Base-by-base conservation (phyloP, 2,329 filamentous ascomycete genomes). In the Calonectria pseudoreteaudii region DNA sequence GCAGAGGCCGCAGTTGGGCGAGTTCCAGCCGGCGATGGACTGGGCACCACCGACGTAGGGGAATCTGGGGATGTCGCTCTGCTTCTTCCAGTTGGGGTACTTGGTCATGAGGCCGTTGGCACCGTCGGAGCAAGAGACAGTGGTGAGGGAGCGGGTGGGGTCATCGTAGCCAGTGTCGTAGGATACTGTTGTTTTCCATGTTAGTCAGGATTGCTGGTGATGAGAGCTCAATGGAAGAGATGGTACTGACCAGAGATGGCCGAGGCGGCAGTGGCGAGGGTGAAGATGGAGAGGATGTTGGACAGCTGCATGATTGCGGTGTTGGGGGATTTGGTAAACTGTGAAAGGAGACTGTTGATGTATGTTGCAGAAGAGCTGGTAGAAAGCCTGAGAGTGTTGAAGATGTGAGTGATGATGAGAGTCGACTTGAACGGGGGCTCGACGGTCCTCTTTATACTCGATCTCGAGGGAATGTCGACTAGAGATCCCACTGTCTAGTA, bases 161-260 rank as follows among this genome's bases (percentile, higher is more conserved):
- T 93, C 86, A 81, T 96, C 94, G 86, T 94, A 97, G 81, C 89
- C 91, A 26, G 86, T 85, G 85, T 96, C 94, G 84, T 93, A 96
- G 76, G 92, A 93, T 80, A 95, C 93, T 83, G 81, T 9, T 9
- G 38, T 20, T 60, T 7, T 13, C 8, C 14, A n/a, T 65, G 72
- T 81, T 68, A 80, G 76, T 70, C 31, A 41, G 53, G 44, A 38
- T 14, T 52, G 20, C 10, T 16, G 53, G 16, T 47, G n/a, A 30
- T 52, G n/a, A 44, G 53, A 26, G 49, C 47, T 6, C 9, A 30
- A 28, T 18, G 7, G 36, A 26, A 5, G 16, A 18, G 60, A 23
- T 34, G 31, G 31, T 36, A 75, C 77, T 66, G 77, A 85, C 84
- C 83, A 62, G 81, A 80, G 72, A 79, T 80, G 78, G 86, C 86